A percentile compares a stretch with the other conserved stretches of the same genome.
Evolutionary conservation across 1,139 yeast genomes (phyloP).

Genomic region (Suhomyces bribrorum): DNA sequence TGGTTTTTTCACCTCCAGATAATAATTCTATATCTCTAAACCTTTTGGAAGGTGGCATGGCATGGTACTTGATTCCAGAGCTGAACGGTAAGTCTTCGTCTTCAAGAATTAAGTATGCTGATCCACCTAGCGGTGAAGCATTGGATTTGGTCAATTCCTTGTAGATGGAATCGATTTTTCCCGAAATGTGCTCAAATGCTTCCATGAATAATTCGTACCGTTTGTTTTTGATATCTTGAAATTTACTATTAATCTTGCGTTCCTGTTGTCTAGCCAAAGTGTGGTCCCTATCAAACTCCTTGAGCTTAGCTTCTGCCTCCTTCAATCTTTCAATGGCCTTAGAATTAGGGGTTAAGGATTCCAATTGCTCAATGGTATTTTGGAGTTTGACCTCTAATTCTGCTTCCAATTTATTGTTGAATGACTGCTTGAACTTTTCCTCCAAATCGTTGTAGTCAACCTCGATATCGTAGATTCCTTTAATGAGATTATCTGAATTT

Average conservation of each 20-base stretch:
- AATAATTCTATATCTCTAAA: constrained; percentile 90
- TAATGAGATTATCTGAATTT: constrained; percentile 39
- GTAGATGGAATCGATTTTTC: constrained; percentile 74
- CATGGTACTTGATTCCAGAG: constrained; percentile 85
- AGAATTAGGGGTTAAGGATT: constrained; percentile 71
- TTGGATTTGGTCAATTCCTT: constrained; percentile 77
- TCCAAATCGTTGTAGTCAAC: constrained; percentile 58
- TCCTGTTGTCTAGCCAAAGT: constrained; percentile 64
- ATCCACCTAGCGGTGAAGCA: constrained; percentile 81
- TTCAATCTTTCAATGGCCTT: constrained; percentile 76
- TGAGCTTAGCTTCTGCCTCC: constrained; percentile 65
- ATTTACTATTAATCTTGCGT: constrained; percentile 53
- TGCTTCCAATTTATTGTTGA: constrained; percentile 42
- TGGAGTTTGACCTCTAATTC: constrained; percentile 45
- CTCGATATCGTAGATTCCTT: constrained; percentile 48
- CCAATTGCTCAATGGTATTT: constrained; percentile 47
- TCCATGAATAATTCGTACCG: constrained; percentile 64
- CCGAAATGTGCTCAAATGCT: constrained; percentile 77
- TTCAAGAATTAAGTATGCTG: constrained; percentile 84
- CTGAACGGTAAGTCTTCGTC: constrained; percentile 88
- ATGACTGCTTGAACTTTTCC: constrained; percentile 43
- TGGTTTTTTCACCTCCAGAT: constrained; percentile 96
- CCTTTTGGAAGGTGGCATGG: constrained; percentile 95
- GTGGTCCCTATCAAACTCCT: constrained; percentile 66
- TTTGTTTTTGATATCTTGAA: constrained; percentile 58